phyloP scores from a whole-genome alignment of 495 filamentous ascomycete genomes.

The Rhypophila decipiens region DNA sequence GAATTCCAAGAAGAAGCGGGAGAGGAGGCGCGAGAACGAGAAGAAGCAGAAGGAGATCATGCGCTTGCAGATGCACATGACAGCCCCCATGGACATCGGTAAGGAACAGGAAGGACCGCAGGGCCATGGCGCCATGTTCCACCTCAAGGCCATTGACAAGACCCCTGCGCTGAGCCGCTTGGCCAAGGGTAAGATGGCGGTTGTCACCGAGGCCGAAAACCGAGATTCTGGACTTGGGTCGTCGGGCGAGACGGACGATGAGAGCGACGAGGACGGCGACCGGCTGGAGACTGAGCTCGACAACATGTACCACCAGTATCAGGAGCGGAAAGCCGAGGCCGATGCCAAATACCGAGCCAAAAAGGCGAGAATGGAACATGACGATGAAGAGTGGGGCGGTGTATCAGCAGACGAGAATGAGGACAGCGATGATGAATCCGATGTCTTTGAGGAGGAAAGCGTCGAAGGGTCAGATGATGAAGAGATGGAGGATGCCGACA shows the following conservation, averaged over 20 bases:
- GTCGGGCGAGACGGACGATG: constrained; percentile 49
- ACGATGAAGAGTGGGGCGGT: constrained; percentile 86
- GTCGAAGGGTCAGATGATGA: constrained; percentile 49
- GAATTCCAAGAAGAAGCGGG: constrained; percentile 64
- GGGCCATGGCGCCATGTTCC: constrained; percentile 77
- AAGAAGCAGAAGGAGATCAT: constrained; percentile 84
- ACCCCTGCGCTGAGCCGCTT: constrained; percentile 62
- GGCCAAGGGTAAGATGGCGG: constrained; percentile 68
- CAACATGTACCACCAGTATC: constrained; percentile 75
- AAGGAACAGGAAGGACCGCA: constrained; percentile 78
- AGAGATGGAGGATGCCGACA: constrained; percentile 22
- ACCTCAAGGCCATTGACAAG: constrained; percentile 70
- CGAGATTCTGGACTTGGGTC: constrained; percentile 53
- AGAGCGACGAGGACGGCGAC: constrained; percentile 74
- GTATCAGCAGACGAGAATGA: constrained; percentile 64
- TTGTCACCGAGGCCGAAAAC: constrained; percentile 46
- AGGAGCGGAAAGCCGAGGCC: constrained; percentile 65
- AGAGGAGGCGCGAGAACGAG: constrained; percentile 78
- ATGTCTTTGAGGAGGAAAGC: constrained; percentile 51
- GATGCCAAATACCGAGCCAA: constrained; percentile 88
- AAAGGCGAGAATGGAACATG: constrained; percentile 73
- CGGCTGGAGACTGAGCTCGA: constrained; percentile 78
- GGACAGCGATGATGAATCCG: constrained; percentile 43
- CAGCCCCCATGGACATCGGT: constrained; percentile 89
- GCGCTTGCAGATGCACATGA: constrained; percentile 96